Conservation (phyloP, 208 protist genomes). For the Trypanosoma caninum region DNA sequence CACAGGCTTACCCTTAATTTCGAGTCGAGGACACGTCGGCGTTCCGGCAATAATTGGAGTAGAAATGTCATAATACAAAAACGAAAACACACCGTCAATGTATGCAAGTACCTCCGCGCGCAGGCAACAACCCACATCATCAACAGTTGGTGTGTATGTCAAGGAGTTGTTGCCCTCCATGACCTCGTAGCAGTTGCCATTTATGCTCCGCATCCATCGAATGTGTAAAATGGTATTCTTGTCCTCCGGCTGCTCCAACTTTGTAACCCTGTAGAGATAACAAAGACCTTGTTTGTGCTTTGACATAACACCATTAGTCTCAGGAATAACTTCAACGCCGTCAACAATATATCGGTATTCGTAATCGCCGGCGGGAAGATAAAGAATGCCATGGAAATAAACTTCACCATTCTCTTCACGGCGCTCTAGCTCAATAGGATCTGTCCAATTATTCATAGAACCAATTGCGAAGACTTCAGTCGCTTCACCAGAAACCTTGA, state of each 20-base stretch:
- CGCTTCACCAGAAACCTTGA: constrained; percentile 87
- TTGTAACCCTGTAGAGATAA: constrained; percentile 84
- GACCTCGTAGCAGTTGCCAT: constrained; percentile 70
- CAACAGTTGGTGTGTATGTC: constrained; percentile 62
- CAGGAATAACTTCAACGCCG: constrained; percentile 85
- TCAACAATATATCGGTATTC: constrained; percentile 94
- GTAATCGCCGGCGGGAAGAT: constrained; percentile 87
- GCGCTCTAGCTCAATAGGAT: constrained; percentile 87
- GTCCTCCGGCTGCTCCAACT: constrained; percentile 63
- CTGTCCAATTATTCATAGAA: constrained; percentile 91
- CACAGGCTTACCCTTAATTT: constrained; percentile 70
- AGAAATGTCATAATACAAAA: constrained; percentile 90
- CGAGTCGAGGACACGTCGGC: constrained; percentile 75
- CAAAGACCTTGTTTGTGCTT: constrained; percentile 87
- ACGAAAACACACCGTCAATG: constrained; percentile 83
- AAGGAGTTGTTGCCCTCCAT: constrained; percentile 88
- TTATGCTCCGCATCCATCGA: constrained; percentile 87
- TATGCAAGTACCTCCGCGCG: constrained; percentile 89
- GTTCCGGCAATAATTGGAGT: constrained; percentile 71
- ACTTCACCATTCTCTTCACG: constrained; percentile 74
- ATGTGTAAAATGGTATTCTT: constrained; percentile 90
- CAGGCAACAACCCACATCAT: constrained; percentile 84
- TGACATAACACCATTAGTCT: constrained; percentile 74
- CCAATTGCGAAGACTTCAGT: constrained; percentile 90
- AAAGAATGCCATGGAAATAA: constrained; percentile 91